These are phyloP conservation scores for Lactarius trivialis DNA, from an alignment of 768 basidiomycete genomes.

Conservation along the genomic window DNA sequence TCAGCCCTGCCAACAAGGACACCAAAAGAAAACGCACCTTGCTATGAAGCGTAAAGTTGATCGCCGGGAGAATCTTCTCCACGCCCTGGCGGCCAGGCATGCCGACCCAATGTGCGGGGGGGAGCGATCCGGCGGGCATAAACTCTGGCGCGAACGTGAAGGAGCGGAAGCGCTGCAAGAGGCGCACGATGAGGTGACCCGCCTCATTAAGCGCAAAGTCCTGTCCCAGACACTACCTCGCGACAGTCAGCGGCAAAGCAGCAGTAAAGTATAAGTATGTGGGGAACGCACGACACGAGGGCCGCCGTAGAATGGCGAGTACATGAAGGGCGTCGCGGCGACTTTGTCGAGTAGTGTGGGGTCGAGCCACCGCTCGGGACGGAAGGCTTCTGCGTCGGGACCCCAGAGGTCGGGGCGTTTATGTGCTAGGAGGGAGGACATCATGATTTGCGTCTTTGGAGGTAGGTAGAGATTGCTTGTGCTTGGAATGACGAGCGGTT, in stretches of 20 bases:
- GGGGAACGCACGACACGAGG: slow-evolving; percentile 44
- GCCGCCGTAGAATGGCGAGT: slow-evolving; percentile 62
- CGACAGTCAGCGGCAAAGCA: not conserved
- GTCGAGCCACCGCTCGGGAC: slow-evolving; percentile 63
- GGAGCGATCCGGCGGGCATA: slow-evolving; percentile 22
- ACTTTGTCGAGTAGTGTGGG: slow-evolving; percentile 44
- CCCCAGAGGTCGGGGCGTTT: slow-evolving; percentile 50
- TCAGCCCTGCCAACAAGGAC: not conserved
- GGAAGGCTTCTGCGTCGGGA: slow-evolving; percentile 43
- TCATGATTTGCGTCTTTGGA: slow-evolving; percentile 23
- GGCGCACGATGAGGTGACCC: slow-evolving; percentile 48
- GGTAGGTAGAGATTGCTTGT: slow-evolving; percentile 19
- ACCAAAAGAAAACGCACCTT: slow-evolving; percentile 10
- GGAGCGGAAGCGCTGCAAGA: slow-evolving; percentile 43
- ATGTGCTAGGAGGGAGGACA: slow-evolving; percentile 31
- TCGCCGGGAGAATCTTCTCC: slow-evolving; percentile 21
- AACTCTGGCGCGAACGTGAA: slow-evolving; percentile 25
- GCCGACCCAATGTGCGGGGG: slow-evolving; percentile 23
- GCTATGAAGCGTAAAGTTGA: slow-evolving; percentile 21
- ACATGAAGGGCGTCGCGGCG: slow-evolving; percentile 58
- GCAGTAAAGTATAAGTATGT: not conserved
- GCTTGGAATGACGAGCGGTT: slow-evolving; percentile 21
- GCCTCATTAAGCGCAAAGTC: slow-evolving; percentile 52
- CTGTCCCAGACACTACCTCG: slow-evolving; percentile 43
- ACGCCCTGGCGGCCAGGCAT: slow-evolving; percentile 21